A percentile compares a stretch with the other conserved stretches of the same genome.
Conservation (phyloP, 1,284 basidiomycete genomes). For the Ganoderma sinense region DNA sequence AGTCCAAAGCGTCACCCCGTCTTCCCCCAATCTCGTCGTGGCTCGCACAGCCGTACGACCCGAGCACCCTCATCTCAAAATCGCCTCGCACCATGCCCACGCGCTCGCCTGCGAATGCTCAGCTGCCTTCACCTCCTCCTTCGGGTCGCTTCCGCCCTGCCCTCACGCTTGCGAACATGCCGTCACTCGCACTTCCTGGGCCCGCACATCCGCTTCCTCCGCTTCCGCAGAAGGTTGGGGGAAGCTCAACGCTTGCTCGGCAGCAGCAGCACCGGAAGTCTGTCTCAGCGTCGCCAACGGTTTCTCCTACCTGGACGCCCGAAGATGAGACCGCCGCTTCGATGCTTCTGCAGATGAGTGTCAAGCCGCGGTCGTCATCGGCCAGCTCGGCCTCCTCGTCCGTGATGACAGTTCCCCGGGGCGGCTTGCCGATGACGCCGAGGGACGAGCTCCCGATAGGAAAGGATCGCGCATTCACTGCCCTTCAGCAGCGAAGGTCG, state of each 20-base stretch:
- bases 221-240: background rate
- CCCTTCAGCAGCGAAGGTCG: conserved; percentile 5
- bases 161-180: conserved; percentile 36
- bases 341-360: conserved; percentile 68
- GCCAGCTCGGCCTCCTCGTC: conserved; percentile 22
- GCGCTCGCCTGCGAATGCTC: conserved; percentile 33
- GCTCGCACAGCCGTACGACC: conserved; percentile 48
- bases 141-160: conserved; percentile 46
- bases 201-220: conserved; percentile 36
- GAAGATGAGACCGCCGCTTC: conserved; percentile 78
- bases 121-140: conserved; percentile 56
- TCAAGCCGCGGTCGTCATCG: conserved; percentile 39
- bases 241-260: conserved; percentile 2
- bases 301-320: conserved; percentile 57
- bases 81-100: conserved; percentile 29
- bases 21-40: conserved; percentile 57
- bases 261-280: conserved; percentile 23
- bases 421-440: conserved; percentile 16
- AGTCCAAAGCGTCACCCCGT: conserved; percentile 39
- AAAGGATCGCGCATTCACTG: conserved; percentile 3
- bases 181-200: conserved; percentile 48
- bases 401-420: background rate
- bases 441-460: conserved; percentile 15
- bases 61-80: conserved; percentile 36
- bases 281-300: conserved; percentile 28